These are phyloP conservation scores for Suhomyces wounanorum DNA, from an alignment of 1,139 yeast species.

Conservation along the genomic window DNA sequence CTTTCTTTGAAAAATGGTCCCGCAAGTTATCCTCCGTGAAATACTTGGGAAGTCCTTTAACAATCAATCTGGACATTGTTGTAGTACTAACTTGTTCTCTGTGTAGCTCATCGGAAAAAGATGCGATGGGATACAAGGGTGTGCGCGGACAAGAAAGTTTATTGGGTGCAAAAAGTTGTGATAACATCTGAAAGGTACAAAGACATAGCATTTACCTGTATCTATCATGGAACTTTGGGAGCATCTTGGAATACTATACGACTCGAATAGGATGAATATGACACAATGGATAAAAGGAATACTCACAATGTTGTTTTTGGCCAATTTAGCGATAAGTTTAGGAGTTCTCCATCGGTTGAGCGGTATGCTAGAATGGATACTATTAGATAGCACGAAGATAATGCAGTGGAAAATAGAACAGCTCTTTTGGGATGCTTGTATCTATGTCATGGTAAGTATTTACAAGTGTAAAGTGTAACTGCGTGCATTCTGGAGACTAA, in stretches of 20 bases:
- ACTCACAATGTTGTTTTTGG: neutral
- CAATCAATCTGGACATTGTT: constrained; percentile 86
- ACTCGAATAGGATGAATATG: neutral
- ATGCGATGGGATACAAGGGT: neutral
- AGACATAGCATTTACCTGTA: neutral
- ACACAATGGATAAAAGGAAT: neutral
- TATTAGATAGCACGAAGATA: constrained; percentile 33
- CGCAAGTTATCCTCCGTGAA: constrained; percentile 74
- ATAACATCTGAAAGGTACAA: neutral
- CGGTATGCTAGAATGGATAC: constrained; percentile 10
- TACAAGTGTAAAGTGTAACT: neutral
- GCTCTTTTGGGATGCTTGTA: constrained; percentile 39
- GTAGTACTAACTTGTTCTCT: neutral
- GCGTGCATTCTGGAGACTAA: no score
- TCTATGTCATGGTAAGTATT: constrained; percentile 35
- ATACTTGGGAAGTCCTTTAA: constrained; percentile 88
- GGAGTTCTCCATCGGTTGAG: neutral
- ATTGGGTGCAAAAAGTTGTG: constrained; percentile 9
- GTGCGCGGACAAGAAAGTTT: neutral
- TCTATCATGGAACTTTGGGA: constrained; percentile 24
- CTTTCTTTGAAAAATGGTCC: constrained; percentile 65
- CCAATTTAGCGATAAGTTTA: neutral
- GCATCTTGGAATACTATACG: constrained; percentile 21
- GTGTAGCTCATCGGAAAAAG: constrained; percentile 10
- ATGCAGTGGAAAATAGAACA: constrained; percentile 25